These are phyloP conservation scores for Collybia mongolica DNA, from an alignment of 768 basidiomycete genomes.

Conservation along the genomic window DNA sequence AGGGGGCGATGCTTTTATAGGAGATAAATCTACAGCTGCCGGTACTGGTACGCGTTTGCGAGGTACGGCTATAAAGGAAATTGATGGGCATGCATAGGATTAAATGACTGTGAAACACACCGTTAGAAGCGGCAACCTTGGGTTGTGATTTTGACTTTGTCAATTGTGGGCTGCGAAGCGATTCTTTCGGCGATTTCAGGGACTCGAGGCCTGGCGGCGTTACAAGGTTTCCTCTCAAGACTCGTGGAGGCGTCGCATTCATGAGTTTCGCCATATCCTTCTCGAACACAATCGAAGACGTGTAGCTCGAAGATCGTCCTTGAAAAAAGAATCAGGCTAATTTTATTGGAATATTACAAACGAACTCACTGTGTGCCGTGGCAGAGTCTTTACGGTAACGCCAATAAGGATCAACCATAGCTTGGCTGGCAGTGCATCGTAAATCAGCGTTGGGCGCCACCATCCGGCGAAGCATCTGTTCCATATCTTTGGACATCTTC, in stretches of 20 bases:
- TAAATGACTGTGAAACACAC: conserved; percentile 24
- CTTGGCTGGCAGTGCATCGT: conserved; percentile 66
- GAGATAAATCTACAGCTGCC: conserved; percentile 39
- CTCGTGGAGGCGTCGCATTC: conserved; percentile 30
- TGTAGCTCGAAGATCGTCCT: conserved; percentile 50
- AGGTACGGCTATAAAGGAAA: conserved; percentile 22
- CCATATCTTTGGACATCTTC: conserved; percentile 62
- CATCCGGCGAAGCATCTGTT: conserved; percentile 75
- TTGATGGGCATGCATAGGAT: neutral
- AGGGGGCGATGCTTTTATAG: conserved; percentile 55
- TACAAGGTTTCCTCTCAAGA: conserved; percentile 24
- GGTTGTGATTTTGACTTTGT: conserved; percentile 44
- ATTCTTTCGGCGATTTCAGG: conserved; percentile 8
- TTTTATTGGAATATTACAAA: neutral
- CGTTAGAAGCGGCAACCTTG: conserved; percentile 33
- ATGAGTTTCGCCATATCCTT: conserved; percentile 44
- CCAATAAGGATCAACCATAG: conserved; percentile 73
- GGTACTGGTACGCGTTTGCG: conserved; percentile 36
- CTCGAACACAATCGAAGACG: conserved; percentile 47
- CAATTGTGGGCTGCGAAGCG: conserved; percentile 8
- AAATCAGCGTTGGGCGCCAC: conserved; percentile 79
- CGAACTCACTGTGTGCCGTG: conserved; percentile 40
- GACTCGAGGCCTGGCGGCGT: conserved; percentile 31
- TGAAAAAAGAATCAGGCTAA: conserved; percentile 3
- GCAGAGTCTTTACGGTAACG: conserved; percentile 25